A percentile compares a stretch with the other conserved stretches of the same genome.
Evolutionary conservation across 768 basidiomycete species (phyloP).

Genomic region (Pluteus cervinus): DNA sequence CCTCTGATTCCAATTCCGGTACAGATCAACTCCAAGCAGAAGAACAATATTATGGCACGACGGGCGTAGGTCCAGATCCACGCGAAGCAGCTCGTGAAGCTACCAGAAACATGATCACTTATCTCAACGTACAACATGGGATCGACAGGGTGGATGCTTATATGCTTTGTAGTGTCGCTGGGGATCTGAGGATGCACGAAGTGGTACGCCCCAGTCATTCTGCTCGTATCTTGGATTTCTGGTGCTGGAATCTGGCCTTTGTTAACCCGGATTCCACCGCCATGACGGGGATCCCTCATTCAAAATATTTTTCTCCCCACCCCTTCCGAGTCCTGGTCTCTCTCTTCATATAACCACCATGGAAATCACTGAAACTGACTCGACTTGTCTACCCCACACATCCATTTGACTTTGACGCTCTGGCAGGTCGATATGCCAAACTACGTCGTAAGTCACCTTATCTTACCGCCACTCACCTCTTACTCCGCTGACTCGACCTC

Average conservation of each 20-base stretch:
- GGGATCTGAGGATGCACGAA: constrained; percentile 55
- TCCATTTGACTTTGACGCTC: not conserved
- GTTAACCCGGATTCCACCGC: not conserved
- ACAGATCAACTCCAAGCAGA: constrained; percentile 12
- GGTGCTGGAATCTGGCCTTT: not conserved
- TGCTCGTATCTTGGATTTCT: constrained; percentile 4
- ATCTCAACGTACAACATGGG: constrained; percentile 36
- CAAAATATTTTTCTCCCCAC: no score
- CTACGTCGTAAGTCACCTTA: constrained; percentile 41
- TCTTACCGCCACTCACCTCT: not conserved
- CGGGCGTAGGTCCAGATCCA: constrained; percentile 51
- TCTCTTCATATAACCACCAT: no score
- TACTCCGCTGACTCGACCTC: not conserved
- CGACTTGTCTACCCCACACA: not conserved
- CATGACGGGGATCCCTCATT: no score
- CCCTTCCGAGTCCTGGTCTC: no score
- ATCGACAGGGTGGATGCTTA: constrained; percentile 46
- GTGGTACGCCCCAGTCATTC: constrained; percentile 32
- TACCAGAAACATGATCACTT: constrained; percentile 52
- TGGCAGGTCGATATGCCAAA: constrained; percentile 60
- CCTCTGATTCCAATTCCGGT: not conserved
- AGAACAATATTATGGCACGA: constrained; percentile 53
- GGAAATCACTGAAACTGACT: not conserved
- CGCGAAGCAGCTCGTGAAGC: constrained; percentile 50
- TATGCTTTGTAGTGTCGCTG: constrained; percentile 56